Base-by-base conservation (phyloP, 2,329 filamentous ascomycete species). In the Alternaria triticina region DNA sequence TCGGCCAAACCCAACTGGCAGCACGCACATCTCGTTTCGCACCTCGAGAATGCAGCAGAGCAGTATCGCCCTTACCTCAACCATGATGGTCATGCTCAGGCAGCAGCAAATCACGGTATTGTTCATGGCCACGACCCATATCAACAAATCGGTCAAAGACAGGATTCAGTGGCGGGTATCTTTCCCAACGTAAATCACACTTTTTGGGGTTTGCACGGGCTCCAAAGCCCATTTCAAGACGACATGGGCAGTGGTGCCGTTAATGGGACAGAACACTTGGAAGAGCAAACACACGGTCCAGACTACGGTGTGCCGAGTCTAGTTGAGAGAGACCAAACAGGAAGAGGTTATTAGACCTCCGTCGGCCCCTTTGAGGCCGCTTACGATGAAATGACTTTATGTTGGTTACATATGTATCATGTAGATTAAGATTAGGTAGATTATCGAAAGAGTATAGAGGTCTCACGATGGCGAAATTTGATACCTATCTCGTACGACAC, bases 181-280 rank as follows among this genome's bases (percentile, higher is more conserved):
- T 22, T 74, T 17, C 66, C 69, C 23, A 62, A 61, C 28, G 52
- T 45, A 11, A 59, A 66, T 7, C 33, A 65, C 12, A 64, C 63
- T 6, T 43, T 77, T 4, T 78, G 75, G 75, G 76, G 70, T 54
- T 54, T 77, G 40, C 70, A 70, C 71, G 76, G 72, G 44, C 44
- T 78, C 30, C 70, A 71, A 40, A 69, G 62, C 51, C 68, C 68
- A 3, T 78, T 75, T 40, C 62, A 66, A n/a, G 74, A 76, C n/a
- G 71, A 72, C 44, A 72, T 70, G 30, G 64, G 62, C 8, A 68
- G 67, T 51, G 70, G 67, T 5, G 69, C 64, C 11, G 30, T n/a
- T 10, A 13, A 15, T 62, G 40, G 56, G 43, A 60, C 55, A 40
- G 28, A 40, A 22, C 46, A 45, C 17, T 6, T 22, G 11, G 25